Base-by-base conservation (phyloP, 306 rosid genomes). In the Delonix regia region DNA sequence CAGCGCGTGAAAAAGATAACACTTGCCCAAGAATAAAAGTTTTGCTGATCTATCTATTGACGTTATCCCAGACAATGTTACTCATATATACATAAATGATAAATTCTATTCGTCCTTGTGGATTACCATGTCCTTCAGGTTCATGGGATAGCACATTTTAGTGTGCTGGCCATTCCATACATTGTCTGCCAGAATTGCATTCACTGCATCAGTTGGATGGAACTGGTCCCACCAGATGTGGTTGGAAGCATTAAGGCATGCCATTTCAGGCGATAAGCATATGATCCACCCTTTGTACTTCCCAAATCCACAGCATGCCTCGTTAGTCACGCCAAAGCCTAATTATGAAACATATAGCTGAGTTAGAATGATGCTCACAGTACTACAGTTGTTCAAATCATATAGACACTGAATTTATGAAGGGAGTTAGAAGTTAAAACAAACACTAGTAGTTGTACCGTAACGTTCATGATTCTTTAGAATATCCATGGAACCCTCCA, bases 181-280 rank as follows among this genome's bases (percentile, higher is more conserved):
- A 64, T 94, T 92, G 63, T 87, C 96, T 24, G 92, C 95, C 48
- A 94, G 86, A 73, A 94, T 92, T n/a, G 86, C 84, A 75, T 94
- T 94, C 75, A 92, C 97, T 6, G 86, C 85, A 81, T 88, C 92
- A n/a, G 94, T 92, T 75, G 99, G 99, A 83, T 92, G 99, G 73
- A 92, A 92, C 81, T 94, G 97, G 76, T 92, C 97, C 98, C 97
- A 95, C 98, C 99, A 95, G 72, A 95, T 85, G 76, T 95, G 82
- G 63, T 76, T 82, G 63, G 97, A 90, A 80, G 98, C 97, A 78
- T 89, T 73, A 42, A 49, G 76, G 73, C 99, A 92, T 28, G 97
- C 98, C 97, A 94, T 94, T 68, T 88, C 86, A 0, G 91, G 86
- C 11, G 95, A 80, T 42, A 89, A 68, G 82, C 99, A 95, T 91